Conservation (phyloP, 495 filamentous ascomycete species). For the Neurospora hispaniola region DNA sequence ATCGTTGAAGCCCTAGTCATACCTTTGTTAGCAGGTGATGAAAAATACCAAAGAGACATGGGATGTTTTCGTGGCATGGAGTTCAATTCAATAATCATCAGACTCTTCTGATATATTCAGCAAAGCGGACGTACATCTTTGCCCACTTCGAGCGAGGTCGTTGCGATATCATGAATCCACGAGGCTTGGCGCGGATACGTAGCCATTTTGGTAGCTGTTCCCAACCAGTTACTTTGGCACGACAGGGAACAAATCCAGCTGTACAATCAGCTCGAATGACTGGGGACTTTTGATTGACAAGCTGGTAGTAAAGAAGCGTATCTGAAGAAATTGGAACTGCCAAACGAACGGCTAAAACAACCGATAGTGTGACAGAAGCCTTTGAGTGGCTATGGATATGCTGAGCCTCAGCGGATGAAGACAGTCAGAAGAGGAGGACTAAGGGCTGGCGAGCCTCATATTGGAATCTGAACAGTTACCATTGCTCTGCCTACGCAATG, state of each 20-base stretch:
- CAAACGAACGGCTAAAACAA: neutral
- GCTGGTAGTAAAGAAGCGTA: neutral
- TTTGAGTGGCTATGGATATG: neutral
- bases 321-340: neutral
- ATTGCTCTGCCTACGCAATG: neutral
- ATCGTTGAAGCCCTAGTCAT: neutral
- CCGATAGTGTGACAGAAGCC: neutral
- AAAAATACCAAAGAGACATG: neutral
- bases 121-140: neutral
- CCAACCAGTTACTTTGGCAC: neutral
- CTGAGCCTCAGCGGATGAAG: neutral
- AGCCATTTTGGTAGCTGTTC: neutral
- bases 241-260: neutral
- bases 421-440: neutral
- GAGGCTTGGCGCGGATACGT: neutral
- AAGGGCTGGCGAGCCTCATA: neutral
- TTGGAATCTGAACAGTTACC: neutral
- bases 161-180: neutral
- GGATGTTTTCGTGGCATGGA: neutral
- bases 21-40: neutral
- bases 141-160: neutral
- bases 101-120: neutral
- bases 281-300: neutral
- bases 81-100: neutral
- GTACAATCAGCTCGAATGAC: neutral